These are phyloP conservation scores for Cyberlindnera mrakii DNA, from an alignment of 805 yeast genomes.

Conservation along the genomic window DNA sequence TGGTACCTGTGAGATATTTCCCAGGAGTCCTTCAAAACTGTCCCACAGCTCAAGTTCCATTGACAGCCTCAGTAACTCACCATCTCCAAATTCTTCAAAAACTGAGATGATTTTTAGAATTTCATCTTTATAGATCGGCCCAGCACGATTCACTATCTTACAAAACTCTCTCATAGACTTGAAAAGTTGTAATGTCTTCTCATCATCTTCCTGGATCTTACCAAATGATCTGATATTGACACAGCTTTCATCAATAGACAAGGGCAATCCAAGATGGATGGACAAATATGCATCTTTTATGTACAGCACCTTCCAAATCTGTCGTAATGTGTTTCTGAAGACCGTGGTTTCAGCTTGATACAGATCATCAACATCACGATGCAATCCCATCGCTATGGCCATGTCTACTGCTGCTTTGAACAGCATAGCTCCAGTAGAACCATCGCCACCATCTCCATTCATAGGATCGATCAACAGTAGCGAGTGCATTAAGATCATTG, in stretches of 20 bases:
- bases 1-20: constrained; percentile 1
- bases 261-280: constrained; percentile 18
- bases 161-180: constrained; percentile 10
- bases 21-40: constrained; percentile 3
- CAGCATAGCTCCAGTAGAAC: constrained; percentile 10
- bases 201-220: neutral
- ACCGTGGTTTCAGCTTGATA: constrained; percentile 6
- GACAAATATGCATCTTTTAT: constrained; percentile 15
- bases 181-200: constrained; percentile 3
- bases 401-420: constrained; percentile 17
- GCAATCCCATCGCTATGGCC: constrained; percentile 22
- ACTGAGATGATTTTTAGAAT: constrained; percentile 7
- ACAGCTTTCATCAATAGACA: constrained; percentile 15
- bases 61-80: constrained; percentile 6
- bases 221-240: constrained; percentile 2
- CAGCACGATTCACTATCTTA: constrained; percentile 3
- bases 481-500: constrained; percentile 12
- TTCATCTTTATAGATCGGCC: constrained; percentile 10
- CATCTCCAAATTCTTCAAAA: constrained; percentile 14
- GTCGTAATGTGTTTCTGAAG: constrained; percentile 4
- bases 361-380: constrained; percentile 16
- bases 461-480: constrained; percentile 14
- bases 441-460: constrained; percentile 21
- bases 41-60: constrained; percentile 3
- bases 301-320: constrained; percentile 17